Conservation (phyloP, 202 grass and related monocot species). For the Panicum hallii region DNA sequence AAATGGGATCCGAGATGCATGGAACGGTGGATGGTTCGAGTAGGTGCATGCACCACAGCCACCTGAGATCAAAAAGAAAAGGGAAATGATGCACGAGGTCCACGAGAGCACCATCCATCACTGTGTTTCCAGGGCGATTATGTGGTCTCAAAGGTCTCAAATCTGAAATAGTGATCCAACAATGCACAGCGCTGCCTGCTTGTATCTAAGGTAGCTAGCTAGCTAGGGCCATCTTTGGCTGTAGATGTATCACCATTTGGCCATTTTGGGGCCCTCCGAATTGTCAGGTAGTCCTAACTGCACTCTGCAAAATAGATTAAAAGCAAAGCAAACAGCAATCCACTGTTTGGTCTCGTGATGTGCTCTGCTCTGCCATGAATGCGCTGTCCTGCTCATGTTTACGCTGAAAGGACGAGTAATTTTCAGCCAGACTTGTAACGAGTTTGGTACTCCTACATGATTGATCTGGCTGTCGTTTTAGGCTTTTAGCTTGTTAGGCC, state of each 20-base stretch:
- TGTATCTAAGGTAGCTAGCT: no score
- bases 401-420: background rate
- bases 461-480: no score
- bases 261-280: background rate
- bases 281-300: background rate
- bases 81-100: background rate
- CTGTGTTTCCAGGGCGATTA: background rate
- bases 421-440: background rate
- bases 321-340: background rate
- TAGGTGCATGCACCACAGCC: constrained; percentile 1
- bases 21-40: constrained; percentile 12
- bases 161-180: background rate
- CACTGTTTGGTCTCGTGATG: background rate
- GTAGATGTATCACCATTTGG: background rate
- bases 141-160: constrained; percentile 7
- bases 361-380: background rate
- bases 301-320: background rate
- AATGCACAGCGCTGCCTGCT: background rate
- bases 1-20: background rate
- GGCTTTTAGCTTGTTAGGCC: no score
- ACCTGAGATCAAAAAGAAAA: no score
- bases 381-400: background rate
- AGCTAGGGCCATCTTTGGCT: background rate
- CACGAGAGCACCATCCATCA: background rate
- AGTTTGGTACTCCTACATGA: background rate